Conservation (phyloP, 1,284 basidiomycete species). For the Pyrrhoderma lamaoense region DNA sequence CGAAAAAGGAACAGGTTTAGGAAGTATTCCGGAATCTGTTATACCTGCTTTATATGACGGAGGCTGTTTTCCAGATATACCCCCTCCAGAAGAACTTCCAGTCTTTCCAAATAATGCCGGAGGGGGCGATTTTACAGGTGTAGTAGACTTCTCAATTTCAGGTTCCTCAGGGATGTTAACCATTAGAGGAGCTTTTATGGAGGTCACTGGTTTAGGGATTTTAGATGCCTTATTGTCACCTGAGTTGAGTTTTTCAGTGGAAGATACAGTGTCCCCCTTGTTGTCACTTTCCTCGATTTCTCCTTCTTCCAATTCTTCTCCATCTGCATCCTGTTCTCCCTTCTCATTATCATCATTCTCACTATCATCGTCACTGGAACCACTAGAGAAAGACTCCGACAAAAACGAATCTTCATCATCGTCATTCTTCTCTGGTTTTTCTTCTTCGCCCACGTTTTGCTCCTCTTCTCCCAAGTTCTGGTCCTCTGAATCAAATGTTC, state of each 20-base stretch:
- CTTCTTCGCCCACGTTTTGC: no score
- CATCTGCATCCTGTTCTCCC: constrained; percentile 24
- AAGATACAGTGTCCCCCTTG: no score
- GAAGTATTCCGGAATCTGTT: no score
- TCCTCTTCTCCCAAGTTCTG: constrained; percentile 20
- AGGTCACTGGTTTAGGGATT: no score
- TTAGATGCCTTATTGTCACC: no score
- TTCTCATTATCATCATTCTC: constrained; percentile 29
- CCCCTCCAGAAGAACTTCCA: not conserved
- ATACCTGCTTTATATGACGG: no score
- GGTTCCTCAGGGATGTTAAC: no score
- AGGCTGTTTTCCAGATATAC: not conserved
- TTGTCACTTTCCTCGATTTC: not conserved
- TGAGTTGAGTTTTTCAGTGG: no score
- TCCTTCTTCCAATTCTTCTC: constrained; percentile 18
- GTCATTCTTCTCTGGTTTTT: constrained; percentile 22
- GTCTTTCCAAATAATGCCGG: constrained; percentile 7
- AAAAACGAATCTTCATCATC: constrained; percentile 21
- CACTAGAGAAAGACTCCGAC: constrained; percentile 19
- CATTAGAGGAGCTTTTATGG: no score
- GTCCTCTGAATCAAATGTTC: constrained; percentile 15
- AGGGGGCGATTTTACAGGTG: not conserved
- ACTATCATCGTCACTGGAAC: constrained; percentile 26
- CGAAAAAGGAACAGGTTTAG: no score
- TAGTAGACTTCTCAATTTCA: no score